These are phyloP conservation scores for Colletotrichum sp. DNA, from an alignment of 2,329 filamentous ascomycete species.

Conservation along the genomic window DNA sequence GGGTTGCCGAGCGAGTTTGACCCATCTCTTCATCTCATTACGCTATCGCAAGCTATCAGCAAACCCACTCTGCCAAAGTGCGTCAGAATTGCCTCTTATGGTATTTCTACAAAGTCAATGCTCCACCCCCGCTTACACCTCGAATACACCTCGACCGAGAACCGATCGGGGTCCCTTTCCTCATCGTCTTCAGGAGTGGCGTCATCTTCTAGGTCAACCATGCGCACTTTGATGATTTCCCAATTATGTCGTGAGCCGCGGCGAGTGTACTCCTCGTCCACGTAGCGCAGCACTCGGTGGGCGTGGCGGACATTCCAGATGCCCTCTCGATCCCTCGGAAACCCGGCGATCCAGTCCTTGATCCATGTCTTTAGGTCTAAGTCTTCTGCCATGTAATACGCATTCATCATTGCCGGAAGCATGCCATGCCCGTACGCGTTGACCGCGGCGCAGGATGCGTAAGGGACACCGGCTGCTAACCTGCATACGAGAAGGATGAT, in stretches of 20 bases:
- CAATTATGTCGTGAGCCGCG: neutral
- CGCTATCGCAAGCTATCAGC: neutral
- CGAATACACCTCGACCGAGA: slow-evolving; percentile 6
- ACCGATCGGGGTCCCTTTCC: neutral
- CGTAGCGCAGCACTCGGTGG: neutral
- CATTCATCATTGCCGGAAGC: neutral
- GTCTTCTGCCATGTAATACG: slow-evolving; percentile 1
- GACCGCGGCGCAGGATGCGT: neutral
- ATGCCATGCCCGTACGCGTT: neutral
- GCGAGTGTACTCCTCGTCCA: neutral
- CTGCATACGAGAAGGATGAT: neutral
- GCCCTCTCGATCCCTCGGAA: neutral
- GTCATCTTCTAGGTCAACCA: neutral
- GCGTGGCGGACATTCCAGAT: slow-evolving; percentile 5
- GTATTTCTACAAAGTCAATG: slow-evolving; percentile 12
- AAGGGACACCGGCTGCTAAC: neutral
- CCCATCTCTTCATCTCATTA: neutral
- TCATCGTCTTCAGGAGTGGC: neutral
- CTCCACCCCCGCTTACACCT: slow-evolving; percentile 3
- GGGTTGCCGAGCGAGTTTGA: neutral
- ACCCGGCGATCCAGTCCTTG: slow-evolving; percentile 1
- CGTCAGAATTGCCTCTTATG: neutral
- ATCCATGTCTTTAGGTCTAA: neutral
- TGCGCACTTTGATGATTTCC: slow-evolving; percentile 9
- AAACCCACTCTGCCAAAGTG: neutral